These are phyloP conservation scores for Salvia hispanica DNA, from an alignment of 257 asterid species.

Conservation along the genomic window DNA sequence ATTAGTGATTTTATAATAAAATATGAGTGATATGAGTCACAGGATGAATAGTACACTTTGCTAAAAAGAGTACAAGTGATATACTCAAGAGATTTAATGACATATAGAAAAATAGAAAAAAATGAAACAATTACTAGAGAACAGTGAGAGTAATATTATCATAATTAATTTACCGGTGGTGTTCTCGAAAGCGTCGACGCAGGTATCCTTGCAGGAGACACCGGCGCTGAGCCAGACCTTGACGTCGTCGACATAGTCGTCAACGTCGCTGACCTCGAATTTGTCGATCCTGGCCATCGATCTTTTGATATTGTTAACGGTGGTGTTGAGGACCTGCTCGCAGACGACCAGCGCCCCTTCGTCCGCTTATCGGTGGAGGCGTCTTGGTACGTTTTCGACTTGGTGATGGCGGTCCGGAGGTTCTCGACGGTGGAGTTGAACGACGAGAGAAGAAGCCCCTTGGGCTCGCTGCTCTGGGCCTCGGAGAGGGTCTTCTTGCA, in stretches of 20 bases:
- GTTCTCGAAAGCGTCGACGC: slow-evolving; percentile 69
- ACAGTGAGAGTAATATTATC: no score
- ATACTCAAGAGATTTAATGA: no score
- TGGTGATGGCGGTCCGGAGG: slow-evolving; percentile 40
- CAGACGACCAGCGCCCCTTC: slow-evolving; percentile 61
- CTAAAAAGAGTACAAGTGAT: no score
- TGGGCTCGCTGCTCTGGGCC: slow-evolving; percentile 53
- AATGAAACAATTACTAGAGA: neutral
- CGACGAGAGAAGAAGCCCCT: slow-evolving; percentile 46
- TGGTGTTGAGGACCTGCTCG: slow-evolving; percentile 47
- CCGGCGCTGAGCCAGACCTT: slow-evolving; percentile 79
- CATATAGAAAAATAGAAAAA: neutral
- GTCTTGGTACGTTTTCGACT: slow-evolving; percentile 39
- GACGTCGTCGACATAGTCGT: slow-evolving; percentile 54
- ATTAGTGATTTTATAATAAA: no score
- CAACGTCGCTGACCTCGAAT: slow-evolving; percentile 36
- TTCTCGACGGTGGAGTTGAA: slow-evolving; percentile 49
- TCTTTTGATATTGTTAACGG: slow-evolving; percentile 52
- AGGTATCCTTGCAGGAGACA: slow-evolving; percentile 59
- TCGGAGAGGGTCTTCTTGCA: slow-evolving; percentile 48
- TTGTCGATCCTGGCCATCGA: slow-evolving; percentile 40
- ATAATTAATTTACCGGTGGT: slow-evolving; percentile 53
- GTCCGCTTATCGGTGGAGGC: slow-evolving; percentile 53
- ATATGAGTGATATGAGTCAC: no score
- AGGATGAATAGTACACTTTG: no score